phyloP scores from a whole-genome alignment of 257 asterid genomes.

The Apocynum venetum region DNA sequence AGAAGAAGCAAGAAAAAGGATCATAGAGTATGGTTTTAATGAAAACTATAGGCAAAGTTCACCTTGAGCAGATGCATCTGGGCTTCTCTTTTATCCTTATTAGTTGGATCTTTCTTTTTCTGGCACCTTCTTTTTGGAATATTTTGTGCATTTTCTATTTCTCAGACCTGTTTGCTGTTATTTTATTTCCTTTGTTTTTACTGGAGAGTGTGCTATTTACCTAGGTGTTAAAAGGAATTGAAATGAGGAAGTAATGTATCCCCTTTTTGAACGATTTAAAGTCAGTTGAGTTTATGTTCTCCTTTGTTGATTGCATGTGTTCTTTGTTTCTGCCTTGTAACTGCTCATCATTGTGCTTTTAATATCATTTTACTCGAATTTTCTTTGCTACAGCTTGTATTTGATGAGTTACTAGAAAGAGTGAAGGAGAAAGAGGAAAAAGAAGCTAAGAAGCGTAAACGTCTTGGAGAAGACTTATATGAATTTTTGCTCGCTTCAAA shows the following conservation, averaged over 20 bases:
- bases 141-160: background rate
- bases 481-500: slow-evolving; percentile 53
- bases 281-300: background rate
- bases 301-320: background rate
- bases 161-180: background rate
- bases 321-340: background rate
- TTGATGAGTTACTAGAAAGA: slow-evolving; percentile 65
- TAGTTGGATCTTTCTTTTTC: background rate
- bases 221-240: background rate
- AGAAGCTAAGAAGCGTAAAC: slow-evolving; percentile 82
- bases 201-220: background rate
- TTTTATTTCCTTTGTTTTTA: background rate
- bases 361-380: slow-evolving; percentile 20
- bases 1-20: background rate
- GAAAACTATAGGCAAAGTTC: background rate
- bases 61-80: background rate
- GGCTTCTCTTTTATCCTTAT: background rate
- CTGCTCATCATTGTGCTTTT: slow-evolving; percentile 9
- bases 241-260: background rate
- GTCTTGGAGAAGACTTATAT: slow-evolving; percentile 61
- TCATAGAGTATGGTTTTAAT: background rate
- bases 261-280: background rate
- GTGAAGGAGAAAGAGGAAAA: slow-evolving; percentile 84
- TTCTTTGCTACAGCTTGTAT: slow-evolving; percentile 49
- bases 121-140: background rate